A percentile compares a stretch with the other conserved stretches of the same genome.
These are phyloP conservation scores for Stygiomarasmius scandens DNA, from an alignment of 1,284 basidiomycete species.

Conservation along the genomic window DNA sequence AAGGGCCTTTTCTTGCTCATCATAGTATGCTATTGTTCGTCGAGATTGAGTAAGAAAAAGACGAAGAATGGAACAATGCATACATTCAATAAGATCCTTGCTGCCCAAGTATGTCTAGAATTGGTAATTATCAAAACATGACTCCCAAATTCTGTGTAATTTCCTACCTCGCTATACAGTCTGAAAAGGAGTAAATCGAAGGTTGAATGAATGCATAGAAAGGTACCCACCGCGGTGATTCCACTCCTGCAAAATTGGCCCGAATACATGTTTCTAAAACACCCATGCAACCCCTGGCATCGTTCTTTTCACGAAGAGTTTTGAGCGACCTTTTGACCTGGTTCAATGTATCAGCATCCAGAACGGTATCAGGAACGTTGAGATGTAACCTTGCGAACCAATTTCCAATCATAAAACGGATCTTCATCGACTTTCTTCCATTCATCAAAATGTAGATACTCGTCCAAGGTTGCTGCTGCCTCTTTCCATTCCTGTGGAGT, in stretches of 20 bases:
- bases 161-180: slow-evolving; percentile 83
- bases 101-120: slow-evolving; percentile 85
- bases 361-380: not conserved
- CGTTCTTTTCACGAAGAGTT: slow-evolving; percentile 67
- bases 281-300: slow-evolving; percentile 84
- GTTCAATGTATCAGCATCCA: not conserved
- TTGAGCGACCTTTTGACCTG: slow-evolving; percentile 71
- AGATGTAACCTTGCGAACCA: slow-evolving; percentile 69
- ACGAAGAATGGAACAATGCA: slow-evolving; percentile 22
- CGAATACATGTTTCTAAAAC: slow-evolving; percentile 92
- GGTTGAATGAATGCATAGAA: not conserved
- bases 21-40: slow-evolving; percentile 64
- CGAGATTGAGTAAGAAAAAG: slow-evolving; percentile 9
- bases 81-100: slow-evolving; percentile 85
- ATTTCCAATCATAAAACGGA: slow-evolving; percentile 86
- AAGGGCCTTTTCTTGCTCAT: slow-evolving; percentile 77
- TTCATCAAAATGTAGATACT: slow-evolving; percentile 79
- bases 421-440: slow-evolving; percentile 91
- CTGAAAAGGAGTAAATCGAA: slow-evolving; percentile 35
- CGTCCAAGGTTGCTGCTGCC: slow-evolving; percentile 79
- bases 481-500: slow-evolving; percentile 77
- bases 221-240: slow-evolving; percentile 67
- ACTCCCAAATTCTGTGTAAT: slow-evolving; percentile 6
- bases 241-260: slow-evolving; percentile 94
- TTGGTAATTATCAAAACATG: not conserved